A percentile compares a stretch with the other conserved stretches of the same genome.
These are phyloP conservation scores for Sanghuangporus sanghuang DNA, from an alignment of 1,284 basidiomycete species.

Conservation along the genomic window DNA sequence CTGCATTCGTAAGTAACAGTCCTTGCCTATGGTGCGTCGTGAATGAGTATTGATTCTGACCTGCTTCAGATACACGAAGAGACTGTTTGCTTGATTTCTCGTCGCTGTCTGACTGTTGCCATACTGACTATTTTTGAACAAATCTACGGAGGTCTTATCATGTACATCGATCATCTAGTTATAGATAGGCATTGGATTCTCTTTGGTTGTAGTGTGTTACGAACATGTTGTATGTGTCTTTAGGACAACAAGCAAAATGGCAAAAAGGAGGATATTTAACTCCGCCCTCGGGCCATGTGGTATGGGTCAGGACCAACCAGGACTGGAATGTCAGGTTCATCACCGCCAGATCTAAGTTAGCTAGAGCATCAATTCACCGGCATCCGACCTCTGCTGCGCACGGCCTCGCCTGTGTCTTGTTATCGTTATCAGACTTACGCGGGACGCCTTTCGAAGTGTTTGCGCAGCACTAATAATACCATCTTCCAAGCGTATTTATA, in stretches of 20 bases:
- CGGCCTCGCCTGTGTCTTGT: not conserved
- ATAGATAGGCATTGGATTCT: too few species aligned
- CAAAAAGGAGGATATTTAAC: too few species aligned
- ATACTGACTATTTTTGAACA: too few species aligned
- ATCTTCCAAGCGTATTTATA: not conserved
- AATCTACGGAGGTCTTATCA: too few species aligned
- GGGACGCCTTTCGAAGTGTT: not conserved
- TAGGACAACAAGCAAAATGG: not conserved
- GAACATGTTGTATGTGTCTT: not conserved
- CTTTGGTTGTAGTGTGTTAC: too few species aligned
- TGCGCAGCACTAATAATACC: not conserved
- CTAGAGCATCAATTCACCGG: not conserved
- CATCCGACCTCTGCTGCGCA: not conserved
- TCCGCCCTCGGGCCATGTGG: too few species aligned
- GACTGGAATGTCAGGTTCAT: too few species aligned
- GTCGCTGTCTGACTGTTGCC: not conserved
- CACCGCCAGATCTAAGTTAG: too few species aligned
- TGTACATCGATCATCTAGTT: too few species aligned
- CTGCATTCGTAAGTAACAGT: conserved; percentile 65
- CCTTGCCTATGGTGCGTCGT: not conserved
- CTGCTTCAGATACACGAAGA: conserved; percentile 13
- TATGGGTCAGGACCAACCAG: too few species aligned
- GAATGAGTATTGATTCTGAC: not conserved
- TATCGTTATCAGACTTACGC: not conserved
- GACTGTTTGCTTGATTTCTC: conserved; percentile 10